A percentile compares a stretch with the other conserved stretches of the same genome.
phyloP scores from a whole-genome alignment of 2,329 filamentous ascomycete species.

The Ramularia collo-cygni region DNA sequence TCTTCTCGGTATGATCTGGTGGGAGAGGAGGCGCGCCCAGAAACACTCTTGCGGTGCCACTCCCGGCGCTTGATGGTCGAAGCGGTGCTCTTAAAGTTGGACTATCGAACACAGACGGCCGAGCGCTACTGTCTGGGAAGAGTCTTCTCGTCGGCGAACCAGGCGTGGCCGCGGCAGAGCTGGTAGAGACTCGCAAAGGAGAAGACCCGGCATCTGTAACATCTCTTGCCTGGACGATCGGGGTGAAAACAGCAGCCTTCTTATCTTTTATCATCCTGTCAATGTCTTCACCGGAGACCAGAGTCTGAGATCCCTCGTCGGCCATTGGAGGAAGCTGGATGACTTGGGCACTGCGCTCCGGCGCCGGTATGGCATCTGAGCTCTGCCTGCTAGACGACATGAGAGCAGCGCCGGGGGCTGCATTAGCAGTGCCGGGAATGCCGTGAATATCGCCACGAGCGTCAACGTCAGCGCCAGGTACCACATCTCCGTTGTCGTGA shows the following conservation, averaged over 20 bases:
- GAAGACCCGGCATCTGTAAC: slow-evolving; percentile 15
- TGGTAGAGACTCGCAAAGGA: slow-evolving; percentile 9
- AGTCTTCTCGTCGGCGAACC: slow-evolving; percentile 7
- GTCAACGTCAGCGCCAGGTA: slow-evolving; percentile 21
- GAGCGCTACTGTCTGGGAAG: slow-evolving; percentile 6
- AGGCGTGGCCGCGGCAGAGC: slow-evolving; percentile 7
- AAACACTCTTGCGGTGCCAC: slow-evolving; percentile 47
- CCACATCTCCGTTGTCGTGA: slow-evolving; percentile 28
- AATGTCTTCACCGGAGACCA: slow-evolving; percentile 73
- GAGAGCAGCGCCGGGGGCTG: slow-evolving; percentile 5
- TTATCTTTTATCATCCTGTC: slow-evolving; percentile 64
- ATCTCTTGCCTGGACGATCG: not conserved
- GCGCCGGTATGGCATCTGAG: slow-evolving; percentile 4
- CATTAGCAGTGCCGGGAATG: slow-evolving; percentile 11
- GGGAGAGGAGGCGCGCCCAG: slow-evolving; percentile 60
- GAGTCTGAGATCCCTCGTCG: slow-evolving; percentile 75
- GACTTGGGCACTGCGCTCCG: slow-evolving; percentile 5
- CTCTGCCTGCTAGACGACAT: slow-evolving; percentile 3
- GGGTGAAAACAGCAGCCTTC: slow-evolving; percentile 13
- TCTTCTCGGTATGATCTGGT: slow-evolving; percentile 72
- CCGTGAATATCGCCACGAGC: slow-evolving; percentile 9
- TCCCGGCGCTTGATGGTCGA: slow-evolving; percentile 68
- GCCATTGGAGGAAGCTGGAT: slow-evolving; percentile 22
- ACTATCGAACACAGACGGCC: slow-evolving; percentile 16
- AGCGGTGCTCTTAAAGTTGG: slow-evolving; percentile 13